phyloP scores from a whole-genome alignment of 1,284 basidiomycete species.

The Tylopilus sp. region DNA sequence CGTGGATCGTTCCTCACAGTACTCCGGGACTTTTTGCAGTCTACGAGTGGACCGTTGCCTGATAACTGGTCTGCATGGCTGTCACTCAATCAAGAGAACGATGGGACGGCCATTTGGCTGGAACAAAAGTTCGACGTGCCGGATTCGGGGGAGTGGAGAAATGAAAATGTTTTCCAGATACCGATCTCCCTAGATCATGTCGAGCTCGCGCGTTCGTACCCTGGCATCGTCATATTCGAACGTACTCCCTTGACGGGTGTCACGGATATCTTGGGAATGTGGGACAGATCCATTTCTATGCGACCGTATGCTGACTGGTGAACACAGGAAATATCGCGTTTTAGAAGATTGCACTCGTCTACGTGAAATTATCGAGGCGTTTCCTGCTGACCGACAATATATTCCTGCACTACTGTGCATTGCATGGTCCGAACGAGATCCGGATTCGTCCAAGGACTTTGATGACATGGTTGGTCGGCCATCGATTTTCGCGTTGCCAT shows the following conservation, averaged over 20 bases:
- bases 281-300: conserved; percentile 14
- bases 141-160: conserved; percentile 53
- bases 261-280: conserved; percentile 63
- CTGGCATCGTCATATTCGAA: conserved; percentile 68
- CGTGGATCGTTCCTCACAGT: conserved; percentile 58
- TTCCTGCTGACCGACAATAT: conserved; percentile 53
- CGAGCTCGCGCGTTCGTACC: conserved; percentile 32
- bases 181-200: conserved; percentile 26
- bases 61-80: conserved; percentile 57
- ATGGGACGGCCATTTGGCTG: conserved; percentile 72
- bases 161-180: conserved; percentile 56
- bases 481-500: background rate
- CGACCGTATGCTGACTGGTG: conserved; percentile 4
- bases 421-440: conserved; percentile 49
- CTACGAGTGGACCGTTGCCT: conserved; percentile 21
- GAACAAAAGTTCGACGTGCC: conserved; percentile 68
- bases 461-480: conserved; percentile 43
- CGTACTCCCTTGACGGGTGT: conserved; percentile 59
- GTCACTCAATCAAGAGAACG: conserved; percentile 64
- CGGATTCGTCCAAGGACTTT: conserved; percentile 41
- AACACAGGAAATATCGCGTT: conserved; percentile 58
- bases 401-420: conserved; percentile 55
- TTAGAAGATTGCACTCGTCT: conserved; percentile 67
- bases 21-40: conserved; percentile 41
- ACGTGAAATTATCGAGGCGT: conserved; percentile 52